Evolutionary conservation across 257 asterid species (phyloP).

Genomic region (Solanum sejunctum): DNA sequence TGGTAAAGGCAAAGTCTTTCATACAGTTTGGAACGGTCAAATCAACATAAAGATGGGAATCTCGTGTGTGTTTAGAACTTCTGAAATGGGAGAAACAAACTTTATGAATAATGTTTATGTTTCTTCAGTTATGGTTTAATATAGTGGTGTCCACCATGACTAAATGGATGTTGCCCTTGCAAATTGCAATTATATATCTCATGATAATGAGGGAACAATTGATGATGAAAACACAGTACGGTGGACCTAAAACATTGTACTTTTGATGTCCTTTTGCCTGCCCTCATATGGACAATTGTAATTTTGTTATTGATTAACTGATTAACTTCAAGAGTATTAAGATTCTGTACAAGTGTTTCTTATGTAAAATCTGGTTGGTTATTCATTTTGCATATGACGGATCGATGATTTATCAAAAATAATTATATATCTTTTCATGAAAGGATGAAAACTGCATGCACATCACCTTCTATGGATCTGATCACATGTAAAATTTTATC

Average conservation of each 20-base stretch:
- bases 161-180: background rate
- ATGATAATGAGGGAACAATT: background rate
- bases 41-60: background rate
- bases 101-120: background rate
- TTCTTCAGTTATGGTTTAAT: background rate
- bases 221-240: background rate
- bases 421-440: background rate
- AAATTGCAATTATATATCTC: background rate
- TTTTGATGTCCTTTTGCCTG: background rate
- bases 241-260: background rate
- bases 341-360: background rate
- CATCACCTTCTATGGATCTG: background rate
- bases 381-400: background rate
- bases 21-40: background rate
- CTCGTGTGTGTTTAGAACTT: background rate
- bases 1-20: background rate
- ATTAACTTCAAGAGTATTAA: background rate
- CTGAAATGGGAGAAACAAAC: background rate
- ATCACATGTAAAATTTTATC: background rate
- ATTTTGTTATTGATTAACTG: background rate
- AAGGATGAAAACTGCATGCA: accelerated
- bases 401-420: background rate
- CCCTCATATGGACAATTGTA: background rate
- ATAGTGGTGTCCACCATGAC: background rate
- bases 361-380: background rate